Conservation (phyloP, 2,329 filamentous ascomycete species). For the Delphinella strobiligena region DNA sequence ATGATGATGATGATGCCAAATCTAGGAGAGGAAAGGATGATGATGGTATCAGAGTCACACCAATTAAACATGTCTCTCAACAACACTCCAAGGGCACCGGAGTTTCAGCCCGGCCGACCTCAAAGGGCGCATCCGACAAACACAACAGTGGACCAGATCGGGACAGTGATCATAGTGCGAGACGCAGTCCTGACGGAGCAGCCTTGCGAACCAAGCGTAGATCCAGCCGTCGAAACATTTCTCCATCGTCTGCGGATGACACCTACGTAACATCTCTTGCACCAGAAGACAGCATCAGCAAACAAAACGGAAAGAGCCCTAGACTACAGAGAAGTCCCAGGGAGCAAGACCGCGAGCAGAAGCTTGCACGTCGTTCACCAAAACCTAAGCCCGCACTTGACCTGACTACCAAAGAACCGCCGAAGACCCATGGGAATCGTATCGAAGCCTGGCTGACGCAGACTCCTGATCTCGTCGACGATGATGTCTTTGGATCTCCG, state of each 20-base stretch:
- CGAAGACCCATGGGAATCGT: slow-evolving; percentile 36
- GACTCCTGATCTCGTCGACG: slow-evolving; percentile 33
- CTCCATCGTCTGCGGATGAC: slow-evolving; percentile 6
- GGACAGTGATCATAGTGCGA: neutral
- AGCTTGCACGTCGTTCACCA: neutral
- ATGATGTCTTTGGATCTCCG: neutral
- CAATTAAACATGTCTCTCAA: slow-evolving; percentile 1
- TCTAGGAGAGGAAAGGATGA: slow-evolving; percentile 8
- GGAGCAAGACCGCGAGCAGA: neutral
- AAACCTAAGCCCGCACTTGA: neutral
- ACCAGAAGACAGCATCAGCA: slow-evolving; percentile 12
- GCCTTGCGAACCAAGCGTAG: neutral
- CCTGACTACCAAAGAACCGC: slow-evolving; percentile 22
- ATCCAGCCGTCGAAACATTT: slow-evolving; percentile 3
- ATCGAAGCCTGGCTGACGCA: slow-evolving; percentile 51
- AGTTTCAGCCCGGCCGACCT: neutral
- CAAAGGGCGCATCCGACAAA: neutral
- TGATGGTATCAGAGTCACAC: slow-evolving; percentile 5
- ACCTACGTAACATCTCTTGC: slow-evolving; percentile 6
- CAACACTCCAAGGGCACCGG: neutral
- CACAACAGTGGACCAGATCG: neutral
- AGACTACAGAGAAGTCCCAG: neutral
- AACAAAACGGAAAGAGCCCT: slow-evolving; percentile 1
- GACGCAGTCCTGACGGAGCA: neutral
- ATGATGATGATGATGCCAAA: slow-evolving; percentile 7